Evolutionary conservation across 371 early-diverging fungal species (phyloP).

Genomic region (Capniomyces stellatus): DNA sequence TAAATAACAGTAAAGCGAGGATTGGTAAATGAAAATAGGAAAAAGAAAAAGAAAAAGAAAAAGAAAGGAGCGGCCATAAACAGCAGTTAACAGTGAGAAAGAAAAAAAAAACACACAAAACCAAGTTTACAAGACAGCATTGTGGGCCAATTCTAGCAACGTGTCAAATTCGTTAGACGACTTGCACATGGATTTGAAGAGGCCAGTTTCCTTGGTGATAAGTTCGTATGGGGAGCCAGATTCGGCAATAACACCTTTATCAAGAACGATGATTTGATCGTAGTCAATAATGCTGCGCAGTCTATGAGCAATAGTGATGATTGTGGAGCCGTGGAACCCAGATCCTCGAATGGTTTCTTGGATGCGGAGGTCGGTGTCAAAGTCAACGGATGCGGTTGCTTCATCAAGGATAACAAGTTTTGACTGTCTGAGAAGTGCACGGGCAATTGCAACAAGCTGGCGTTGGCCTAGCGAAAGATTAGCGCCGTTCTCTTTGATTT

Average conservation of each 20-base stretch:
- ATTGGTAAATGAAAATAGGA: too few relatives aligned
- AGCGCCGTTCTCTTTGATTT: conserved; percentile 46
- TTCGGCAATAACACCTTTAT: conserved; percentile 59
- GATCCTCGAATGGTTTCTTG: conserved; percentile 45
- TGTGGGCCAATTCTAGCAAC: not conserved
- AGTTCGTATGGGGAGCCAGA: conserved; percentile 41
- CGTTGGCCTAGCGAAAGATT: too few relatives aligned
- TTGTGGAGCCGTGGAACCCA: conserved; percentile 5
- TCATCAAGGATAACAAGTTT: conserved; percentile 69
- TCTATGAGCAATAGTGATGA: conserved; percentile 48
- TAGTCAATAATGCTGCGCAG: conserved; percentile 79
- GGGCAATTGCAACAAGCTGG: conserved; percentile 69
- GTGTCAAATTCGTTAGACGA: not conserved
- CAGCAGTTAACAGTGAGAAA: too few relatives aligned
- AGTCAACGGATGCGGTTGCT: conserved; percentile 68
- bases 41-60: too few relatives aligned
- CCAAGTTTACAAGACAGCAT: too few relatives aligned
- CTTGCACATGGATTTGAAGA: conserved; percentile 5
- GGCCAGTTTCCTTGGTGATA: conserved; percentile 20
- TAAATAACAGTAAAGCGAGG: too few relatives aligned
- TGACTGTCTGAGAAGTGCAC: conserved; percentile 57
- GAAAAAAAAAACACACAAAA: too few relatives aligned
- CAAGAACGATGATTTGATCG: conserved; percentile 69
- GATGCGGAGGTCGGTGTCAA: conserved; percentile 39
- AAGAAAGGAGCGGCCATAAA: too few relatives aligned